phyloP scores from a whole-genome alignment of 2,329 filamentous ascomycete species.

The Penicillium thymicola region DNA sequence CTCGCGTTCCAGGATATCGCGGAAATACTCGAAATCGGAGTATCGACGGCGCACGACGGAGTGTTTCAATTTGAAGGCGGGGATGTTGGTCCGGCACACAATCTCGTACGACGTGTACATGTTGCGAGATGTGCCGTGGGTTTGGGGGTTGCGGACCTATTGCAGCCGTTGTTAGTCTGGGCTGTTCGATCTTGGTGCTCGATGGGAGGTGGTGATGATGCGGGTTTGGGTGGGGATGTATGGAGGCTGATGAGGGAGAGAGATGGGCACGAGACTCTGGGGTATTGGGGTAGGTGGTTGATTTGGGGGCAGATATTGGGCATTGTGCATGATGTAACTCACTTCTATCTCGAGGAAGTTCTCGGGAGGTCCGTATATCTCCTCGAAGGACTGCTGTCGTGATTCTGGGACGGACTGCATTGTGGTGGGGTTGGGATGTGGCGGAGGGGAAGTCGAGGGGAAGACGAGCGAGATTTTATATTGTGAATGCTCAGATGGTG shows the following conservation, averaged over 20 bases:
- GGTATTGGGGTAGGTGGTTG: background rate
- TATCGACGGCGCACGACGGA: constrained; percentile 88
- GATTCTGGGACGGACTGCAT: constrained; percentile 66
- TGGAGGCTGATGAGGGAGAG: constrained; percentile 5
- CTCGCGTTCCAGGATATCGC: constrained; percentile 95
- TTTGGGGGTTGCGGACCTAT: constrained; percentile 83
- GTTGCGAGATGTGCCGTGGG: constrained; percentile 86
- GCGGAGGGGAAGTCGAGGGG: background rate
- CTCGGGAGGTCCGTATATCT: constrained; percentile 97
- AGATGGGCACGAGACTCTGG: constrained; percentile 4
- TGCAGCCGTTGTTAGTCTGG: background rate
- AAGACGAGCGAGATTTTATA: background rate
- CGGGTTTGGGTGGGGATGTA: background rate
- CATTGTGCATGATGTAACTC: constrained; percentile 21
- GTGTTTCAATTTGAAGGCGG: constrained; percentile 92
- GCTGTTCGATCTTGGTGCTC: background rate
- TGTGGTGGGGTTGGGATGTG: constrained; percentile 20
- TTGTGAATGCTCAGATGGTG: background rate
- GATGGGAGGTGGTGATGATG: background rate
- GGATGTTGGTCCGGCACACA: constrained; percentile 95
- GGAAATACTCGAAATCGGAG: constrained; percentile 98
- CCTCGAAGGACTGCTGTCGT: constrained; percentile 92
- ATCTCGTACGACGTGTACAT: constrained; percentile 99
- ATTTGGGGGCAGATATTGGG: background rate
- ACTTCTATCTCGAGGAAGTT: constrained; percentile 99